Evolutionary conservation across 345 rosid genomes (phyloP).

Genomic region (Salix exigua): DNA sequence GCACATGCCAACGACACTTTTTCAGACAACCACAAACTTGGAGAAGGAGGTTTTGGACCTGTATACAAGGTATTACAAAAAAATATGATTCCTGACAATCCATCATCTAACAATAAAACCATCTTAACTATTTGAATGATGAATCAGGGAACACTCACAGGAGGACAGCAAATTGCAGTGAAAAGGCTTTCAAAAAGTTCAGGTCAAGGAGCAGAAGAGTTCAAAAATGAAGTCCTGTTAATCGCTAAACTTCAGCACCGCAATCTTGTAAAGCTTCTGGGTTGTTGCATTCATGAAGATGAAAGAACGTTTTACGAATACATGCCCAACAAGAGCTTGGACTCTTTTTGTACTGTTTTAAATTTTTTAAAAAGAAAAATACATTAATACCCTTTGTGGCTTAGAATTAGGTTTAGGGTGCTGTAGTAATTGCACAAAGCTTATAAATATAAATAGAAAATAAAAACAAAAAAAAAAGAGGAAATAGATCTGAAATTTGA

Average conservation of each 20-base stretch:
- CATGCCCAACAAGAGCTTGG: conserved; percentile 32
- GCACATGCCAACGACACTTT: not conserved
- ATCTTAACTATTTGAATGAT: not conserved
- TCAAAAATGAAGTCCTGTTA: not conserved
- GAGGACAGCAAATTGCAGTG: conserved; percentile 49
- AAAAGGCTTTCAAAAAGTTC: conserved; percentile 45
- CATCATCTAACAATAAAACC: not conserved
- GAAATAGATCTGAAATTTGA: too few relatives aligned
- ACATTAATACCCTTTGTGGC: too few relatives aligned
- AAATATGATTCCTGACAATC: too few relatives aligned
- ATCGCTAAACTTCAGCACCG: conserved; percentile 8
- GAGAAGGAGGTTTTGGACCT: not conserved
- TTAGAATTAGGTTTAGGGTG: too few relatives aligned
- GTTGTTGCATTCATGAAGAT: not conserved
- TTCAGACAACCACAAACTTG: not conserved
- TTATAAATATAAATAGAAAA: too few relatives aligned
- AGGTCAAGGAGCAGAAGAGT: conserved; percentile 30
- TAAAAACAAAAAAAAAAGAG: too few relatives aligned
- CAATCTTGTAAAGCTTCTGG: conserved; percentile 1
- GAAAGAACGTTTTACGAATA: conserved; percentile 3
- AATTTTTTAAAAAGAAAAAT: too few relatives aligned
- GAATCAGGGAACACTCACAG: conserved; percentile 33
- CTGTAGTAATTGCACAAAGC: too few relatives aligned
- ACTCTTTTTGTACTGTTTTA: too few relatives aligned
- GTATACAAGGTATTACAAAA: not conserved